Conservation (phyloP, 2,329 filamentous ascomycete species). For the Hymenoscyphus scutula region DNA sequence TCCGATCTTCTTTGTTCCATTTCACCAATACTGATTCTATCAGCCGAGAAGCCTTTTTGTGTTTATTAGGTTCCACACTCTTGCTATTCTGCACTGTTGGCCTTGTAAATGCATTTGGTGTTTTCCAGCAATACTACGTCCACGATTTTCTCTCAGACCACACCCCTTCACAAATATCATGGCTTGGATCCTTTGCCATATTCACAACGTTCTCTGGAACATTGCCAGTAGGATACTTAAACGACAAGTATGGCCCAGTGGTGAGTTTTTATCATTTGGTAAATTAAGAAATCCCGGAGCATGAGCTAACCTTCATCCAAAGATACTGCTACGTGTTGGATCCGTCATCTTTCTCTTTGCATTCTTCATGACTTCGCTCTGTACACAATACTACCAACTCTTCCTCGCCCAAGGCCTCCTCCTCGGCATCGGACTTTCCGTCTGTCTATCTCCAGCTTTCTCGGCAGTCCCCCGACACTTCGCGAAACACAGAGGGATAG, state of each 20-base stretch:
- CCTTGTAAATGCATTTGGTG: constrained; percentile 38
- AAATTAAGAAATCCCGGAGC: no score
- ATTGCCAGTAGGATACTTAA: constrained; percentile 32
- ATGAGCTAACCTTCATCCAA: constrained; percentile 15
- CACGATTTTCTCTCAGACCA: constrained; percentile 24
- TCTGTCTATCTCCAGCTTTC: constrained; percentile 31
- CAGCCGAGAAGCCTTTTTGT: not conserved
- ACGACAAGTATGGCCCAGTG: constrained; percentile 35
- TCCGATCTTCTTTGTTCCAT: not conserved
- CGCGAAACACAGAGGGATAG: constrained; percentile 18
- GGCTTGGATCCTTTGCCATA: constrained; percentile 37
- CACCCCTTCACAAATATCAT: constrained; percentile 36
- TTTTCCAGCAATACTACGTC: constrained; percentile 38
- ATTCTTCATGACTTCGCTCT: constrained; percentile 35
- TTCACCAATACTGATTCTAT: not conserved
- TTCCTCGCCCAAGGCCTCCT: constrained; percentile 34
- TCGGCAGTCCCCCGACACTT: constrained; percentile 23
- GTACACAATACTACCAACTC: constrained; percentile 36
- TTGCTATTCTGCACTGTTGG: constrained; percentile 36
- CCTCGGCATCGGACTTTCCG: constrained; percentile 25
- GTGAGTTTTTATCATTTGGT: no score
- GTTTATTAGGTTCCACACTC: constrained; percentile 8
- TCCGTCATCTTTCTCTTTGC: constrained; percentile 44
- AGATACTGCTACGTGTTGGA: constrained; percentile 13
- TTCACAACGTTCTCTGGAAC: constrained; percentile 34